Evolutionary conservation across 2,329 filamentous ascomycete species (phyloP).

Genomic region (Thielaviopsis euricoi): DNA sequence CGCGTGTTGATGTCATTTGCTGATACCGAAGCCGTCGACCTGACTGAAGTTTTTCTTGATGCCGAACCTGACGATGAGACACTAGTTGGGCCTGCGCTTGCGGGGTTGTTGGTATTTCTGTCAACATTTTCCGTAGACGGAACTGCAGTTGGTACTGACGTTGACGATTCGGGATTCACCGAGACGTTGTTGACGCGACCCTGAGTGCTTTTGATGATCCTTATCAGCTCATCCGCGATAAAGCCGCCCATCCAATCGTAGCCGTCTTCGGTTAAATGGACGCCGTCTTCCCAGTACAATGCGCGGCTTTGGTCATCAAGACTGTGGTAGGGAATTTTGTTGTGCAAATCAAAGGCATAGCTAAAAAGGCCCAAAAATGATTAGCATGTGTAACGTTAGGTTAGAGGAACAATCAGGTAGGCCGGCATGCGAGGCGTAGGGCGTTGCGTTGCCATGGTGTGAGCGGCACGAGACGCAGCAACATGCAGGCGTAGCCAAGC

Average conservation of each 20-base stretch:
- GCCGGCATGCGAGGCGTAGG: too few relatives aligned
- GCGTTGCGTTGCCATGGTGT: too few relatives aligned
- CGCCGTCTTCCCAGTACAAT: conserved; percentile 42
- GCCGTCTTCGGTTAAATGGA: conserved; percentile 41
- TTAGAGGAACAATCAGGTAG: too few relatives aligned
- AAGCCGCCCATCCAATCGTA: conserved; percentile 46
- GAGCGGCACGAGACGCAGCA: too few relatives aligned
- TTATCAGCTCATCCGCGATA: conserved; percentile 35
- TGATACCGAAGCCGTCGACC: conserved; percentile 2
- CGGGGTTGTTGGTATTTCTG: not conserved
- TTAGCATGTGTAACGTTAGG: not conserved
- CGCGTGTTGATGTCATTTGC: conserved; percentile 11
- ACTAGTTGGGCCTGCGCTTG: not conserved
- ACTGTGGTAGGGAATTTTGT: conserved; percentile 35
- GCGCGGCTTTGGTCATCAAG: conserved; percentile 29
- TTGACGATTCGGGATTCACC: too few relatives aligned
- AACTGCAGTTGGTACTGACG: too few relatives aligned
- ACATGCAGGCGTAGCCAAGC: too few relatives aligned
- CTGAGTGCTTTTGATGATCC: conserved; percentile 21
- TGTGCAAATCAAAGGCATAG: conserved; percentile 38
- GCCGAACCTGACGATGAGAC: not conserved
- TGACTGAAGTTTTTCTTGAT: not conserved
- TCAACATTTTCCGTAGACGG: too few relatives aligned
- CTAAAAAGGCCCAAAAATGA: conserved; percentile 19
- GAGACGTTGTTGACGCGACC: not conserved